phyloP scores from a whole-genome alignment of 352 stramenopile genomes.

The Globisporangium iwayamae region DNA sequence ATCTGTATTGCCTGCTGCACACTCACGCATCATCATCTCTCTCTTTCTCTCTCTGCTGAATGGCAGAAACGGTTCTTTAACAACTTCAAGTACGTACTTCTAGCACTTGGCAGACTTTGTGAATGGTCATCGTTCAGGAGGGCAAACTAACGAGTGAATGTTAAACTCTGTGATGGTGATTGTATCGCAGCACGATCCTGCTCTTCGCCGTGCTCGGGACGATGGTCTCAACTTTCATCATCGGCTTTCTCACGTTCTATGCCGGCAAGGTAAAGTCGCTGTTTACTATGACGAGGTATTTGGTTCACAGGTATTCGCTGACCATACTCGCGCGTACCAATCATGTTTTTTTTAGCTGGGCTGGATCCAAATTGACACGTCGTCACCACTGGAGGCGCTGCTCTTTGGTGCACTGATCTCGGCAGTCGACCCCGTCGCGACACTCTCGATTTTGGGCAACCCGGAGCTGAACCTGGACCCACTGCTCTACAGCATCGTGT shows the following conservation, averaged over 20 bases:
- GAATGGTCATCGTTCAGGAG: neutral
- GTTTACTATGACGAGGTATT: neutral
- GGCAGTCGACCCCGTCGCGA: conserved; percentile 95
- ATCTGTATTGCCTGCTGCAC: neutral
- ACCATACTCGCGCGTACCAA: no score
- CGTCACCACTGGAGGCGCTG: conserved; percentile 92
- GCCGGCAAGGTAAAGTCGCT: conserved; percentile 43
- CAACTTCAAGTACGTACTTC: conserved; percentile 84
- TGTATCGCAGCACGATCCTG: conserved; percentile 83
- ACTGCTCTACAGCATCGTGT: conserved; percentile 91
- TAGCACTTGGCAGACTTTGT: neutral
- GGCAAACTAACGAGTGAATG: neutral
- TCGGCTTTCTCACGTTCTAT: conserved; percentile 92
- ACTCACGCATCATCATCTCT: neutral
- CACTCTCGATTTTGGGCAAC: conserved; percentile 94
- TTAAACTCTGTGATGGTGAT: neutral
- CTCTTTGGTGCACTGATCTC: conserved; percentile 96
- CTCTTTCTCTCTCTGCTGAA: neutral
- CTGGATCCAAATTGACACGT: conserved; percentile 87
- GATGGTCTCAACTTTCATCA: conserved; percentile 95
- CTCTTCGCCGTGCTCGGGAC: conserved; percentile 95
- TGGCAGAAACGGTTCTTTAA: conserved; percentile 92
- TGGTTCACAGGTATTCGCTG: no score
- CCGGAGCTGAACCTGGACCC: conserved; percentile 90
- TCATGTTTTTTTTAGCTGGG: conserved; percentile 28